Percentiles rank a stretch among this genome's conserved stretches.
Evolutionary conservation across 345 rosid genomes (phyloP).

Genomic region (Noccaea caerulescens): DNA sequence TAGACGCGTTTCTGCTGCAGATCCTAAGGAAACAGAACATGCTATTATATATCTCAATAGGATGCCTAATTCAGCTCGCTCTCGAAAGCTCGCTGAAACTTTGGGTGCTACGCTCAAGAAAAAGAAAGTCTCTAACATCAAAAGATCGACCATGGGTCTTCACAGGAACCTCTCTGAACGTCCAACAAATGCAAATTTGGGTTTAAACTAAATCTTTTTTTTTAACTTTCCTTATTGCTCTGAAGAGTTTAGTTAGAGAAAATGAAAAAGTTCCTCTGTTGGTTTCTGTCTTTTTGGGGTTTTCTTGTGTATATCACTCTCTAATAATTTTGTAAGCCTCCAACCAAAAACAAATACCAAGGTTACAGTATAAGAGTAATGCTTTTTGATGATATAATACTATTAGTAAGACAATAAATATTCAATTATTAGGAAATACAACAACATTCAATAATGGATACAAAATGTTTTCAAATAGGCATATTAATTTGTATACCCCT

Average conservation of each 20-base stretch:
- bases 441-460: conserved; percentile 39
- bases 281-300: not conserved
- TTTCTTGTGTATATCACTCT: conserved; percentile 26
- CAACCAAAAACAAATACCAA: conserved; percentile 10
- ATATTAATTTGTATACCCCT: conserved; percentile 42
- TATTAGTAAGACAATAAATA: conserved; percentile 26
- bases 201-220: not conserved
- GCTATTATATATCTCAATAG: conserved; percentile 53
- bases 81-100: conserved; percentile 41
- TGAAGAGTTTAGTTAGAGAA: conserved; percentile 23
- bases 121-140: conserved; percentile 4
- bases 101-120: conserved; percentile 31
- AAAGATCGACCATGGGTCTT: not conserved
- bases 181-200: not conserved
- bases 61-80: conserved; percentile 33
- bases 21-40: conserved; percentile 33
- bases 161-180: conserved; percentile 6
- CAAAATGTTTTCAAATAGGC: conserved; percentile 39
- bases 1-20: conserved; percentile 35
- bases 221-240: not conserved
- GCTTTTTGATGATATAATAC: not conserved
- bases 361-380: not conserved
- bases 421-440: conserved; percentile 35
- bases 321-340: conserved; percentile 23
- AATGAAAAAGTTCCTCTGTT: not conserved